Conservation (phyloP, 148 eudicot species). For the Rhododendron mucronatum region DNA sequence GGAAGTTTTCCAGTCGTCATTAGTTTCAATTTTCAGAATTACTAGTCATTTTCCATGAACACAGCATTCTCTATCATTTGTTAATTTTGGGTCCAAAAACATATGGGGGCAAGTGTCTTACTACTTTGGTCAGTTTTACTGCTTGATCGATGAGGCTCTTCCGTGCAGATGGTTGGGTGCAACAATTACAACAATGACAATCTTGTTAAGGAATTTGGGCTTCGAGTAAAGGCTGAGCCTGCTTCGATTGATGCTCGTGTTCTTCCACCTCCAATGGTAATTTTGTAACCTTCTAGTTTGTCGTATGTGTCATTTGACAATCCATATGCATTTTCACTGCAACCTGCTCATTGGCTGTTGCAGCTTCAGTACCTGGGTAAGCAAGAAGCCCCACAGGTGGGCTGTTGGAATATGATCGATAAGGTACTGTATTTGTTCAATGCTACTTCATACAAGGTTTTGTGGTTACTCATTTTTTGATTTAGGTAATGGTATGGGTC, state of each 20-base stretch:
- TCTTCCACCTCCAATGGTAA: constrained; percentile 74
- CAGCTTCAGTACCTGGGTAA: constrained; percentile 66
- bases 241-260: constrained; percentile 67
- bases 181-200: constrained; percentile 37
- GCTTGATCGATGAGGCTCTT: background rate
- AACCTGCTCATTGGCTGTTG: background rate
- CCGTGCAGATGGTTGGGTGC: constrained; percentile 44
- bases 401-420: constrained; percentile 86
- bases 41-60: background rate
- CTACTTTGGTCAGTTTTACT: background rate
- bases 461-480: background rate
- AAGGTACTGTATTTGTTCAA: constrained; percentile 35
- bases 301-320: background rate
- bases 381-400: constrained; percentile 50
- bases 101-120: background rate
- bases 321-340: background rate
- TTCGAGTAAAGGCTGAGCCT: constrained; percentile 34
- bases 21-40: background rate
- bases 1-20: background rate
- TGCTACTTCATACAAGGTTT: background rate
- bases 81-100: background rate
- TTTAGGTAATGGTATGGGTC: background rate
- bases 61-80: background rate
- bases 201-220: constrained; percentile 62
- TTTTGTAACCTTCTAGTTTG: background rate